Evolutionary conservation across 495 filamentous ascomycete genomes (phyloP).

Genomic region (Margaritispora aquatica): DNA sequence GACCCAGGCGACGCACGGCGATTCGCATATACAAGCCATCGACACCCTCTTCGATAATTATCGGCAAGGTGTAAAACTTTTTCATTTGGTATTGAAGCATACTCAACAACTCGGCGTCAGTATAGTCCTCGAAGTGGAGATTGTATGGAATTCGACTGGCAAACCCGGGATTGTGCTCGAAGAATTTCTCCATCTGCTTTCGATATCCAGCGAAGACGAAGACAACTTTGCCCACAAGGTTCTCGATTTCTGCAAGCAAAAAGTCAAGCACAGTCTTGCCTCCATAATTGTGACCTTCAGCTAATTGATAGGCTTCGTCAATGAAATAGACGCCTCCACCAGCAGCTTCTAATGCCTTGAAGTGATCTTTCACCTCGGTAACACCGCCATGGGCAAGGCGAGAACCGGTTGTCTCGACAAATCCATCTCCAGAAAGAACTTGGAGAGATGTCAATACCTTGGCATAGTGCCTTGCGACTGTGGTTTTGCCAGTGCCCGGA

Average conservation of each 20-base stretch:
- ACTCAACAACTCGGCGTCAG: slow-evolving; percentile 53
- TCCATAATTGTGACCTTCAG: slow-evolving; percentile 32
- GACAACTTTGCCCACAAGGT: slow-evolving; percentile 65
- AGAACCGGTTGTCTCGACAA: slow-evolving; percentile 66
- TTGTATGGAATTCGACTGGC: slow-evolving; percentile 63
- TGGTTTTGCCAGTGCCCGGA: slow-evolving; percentile 81
- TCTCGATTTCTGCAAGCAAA: slow-evolving; percentile 70
- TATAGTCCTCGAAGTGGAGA: slow-evolving; percentile 64
- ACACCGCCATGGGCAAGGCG: slow-evolving; percentile 60
- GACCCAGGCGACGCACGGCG: slow-evolving; percentile 46
- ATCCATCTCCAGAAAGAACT: slow-evolving; percentile 42
- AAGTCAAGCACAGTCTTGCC: slow-evolving; percentile 66
- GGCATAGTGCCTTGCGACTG: slow-evolving; percentile 71
- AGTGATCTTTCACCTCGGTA: slow-evolving; percentile 43
- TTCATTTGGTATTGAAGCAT: slow-evolving; percentile 21
- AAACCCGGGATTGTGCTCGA: slow-evolving; percentile 70
- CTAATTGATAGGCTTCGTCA: slow-evolving; percentile 64
- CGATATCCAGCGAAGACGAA: slow-evolving; percentile 76
- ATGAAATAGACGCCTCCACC: slow-evolving; percentile 60
- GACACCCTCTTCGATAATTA: slow-evolving; percentile 49
- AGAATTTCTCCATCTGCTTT: slow-evolving; percentile 75
- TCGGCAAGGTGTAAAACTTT: slow-evolving; percentile 34
- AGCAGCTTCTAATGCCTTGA: slow-evolving; percentile 48
- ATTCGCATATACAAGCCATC: slow-evolving; percentile 54
- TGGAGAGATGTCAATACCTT: slow-evolving; percentile 58